Evolutionary conservation across 1,284 basidiomycete species (phyloP).

Genomic region (Boletellus deceptivus): DNA sequence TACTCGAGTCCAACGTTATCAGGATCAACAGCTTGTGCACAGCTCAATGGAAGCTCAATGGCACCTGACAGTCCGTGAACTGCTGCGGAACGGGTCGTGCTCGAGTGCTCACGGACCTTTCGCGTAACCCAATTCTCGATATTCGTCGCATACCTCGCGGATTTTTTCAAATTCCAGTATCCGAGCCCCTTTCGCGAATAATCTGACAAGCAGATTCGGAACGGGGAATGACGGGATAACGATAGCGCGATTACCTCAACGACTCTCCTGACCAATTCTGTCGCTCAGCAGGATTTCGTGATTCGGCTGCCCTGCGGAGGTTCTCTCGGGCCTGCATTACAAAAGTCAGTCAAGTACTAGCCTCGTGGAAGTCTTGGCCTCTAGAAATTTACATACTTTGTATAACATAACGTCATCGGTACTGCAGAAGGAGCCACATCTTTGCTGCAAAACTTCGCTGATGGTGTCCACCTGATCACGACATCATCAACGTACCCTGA

Average conservation of each 20-base stretch:
- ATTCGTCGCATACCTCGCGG: conserved; percentile 82
- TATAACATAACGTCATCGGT: conserved; percentile 98
- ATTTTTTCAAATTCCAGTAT: conserved; percentile 85
- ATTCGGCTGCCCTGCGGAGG: conserved; percentile 86
- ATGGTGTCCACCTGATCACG: conserved; percentile 84
- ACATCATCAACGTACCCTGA: conserved; percentile 11
- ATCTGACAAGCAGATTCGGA: conserved; percentile 42
- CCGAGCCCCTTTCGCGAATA: conserved; percentile 86
- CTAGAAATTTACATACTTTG: conserved; percentile 55
- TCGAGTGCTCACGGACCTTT: conserved; percentile 51
- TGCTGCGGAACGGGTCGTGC: background rate
- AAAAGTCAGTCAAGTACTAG: conserved; percentile 1
- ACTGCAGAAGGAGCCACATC: conserved; percentile 97
- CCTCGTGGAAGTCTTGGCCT: conserved; percentile 8
- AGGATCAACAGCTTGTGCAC: conserved; percentile 79
- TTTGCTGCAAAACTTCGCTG: conserved; percentile 89
- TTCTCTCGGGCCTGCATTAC: conserved; percentile 82
- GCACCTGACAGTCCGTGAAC: conserved; percentile 53
- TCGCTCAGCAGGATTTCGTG: conserved; percentile 68
- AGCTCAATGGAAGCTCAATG: conserved; percentile 82
- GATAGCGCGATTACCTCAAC: conserved; percentile 50
- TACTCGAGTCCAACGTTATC: conserved; percentile 77
- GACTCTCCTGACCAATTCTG: conserved; percentile 80
- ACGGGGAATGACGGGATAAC: background rate
- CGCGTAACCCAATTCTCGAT: conserved; percentile 79